phyloP scores from a whole-genome alignment of 805 yeast species.

The Diddensiella caesifluorescens region DNA sequence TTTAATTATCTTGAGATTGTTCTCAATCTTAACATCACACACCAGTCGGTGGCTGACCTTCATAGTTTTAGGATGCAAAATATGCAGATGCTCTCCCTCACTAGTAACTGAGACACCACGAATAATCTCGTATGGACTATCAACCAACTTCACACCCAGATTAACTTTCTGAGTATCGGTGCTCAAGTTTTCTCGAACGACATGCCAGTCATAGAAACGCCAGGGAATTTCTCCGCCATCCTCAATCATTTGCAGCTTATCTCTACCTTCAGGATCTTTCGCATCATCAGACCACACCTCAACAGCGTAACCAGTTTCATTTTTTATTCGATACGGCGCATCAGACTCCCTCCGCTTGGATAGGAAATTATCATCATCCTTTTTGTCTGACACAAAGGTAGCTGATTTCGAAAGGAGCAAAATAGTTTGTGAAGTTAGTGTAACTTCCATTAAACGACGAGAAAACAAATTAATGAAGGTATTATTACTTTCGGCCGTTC shows the following conservation, averaged over 20 bases:
- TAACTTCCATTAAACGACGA: conserved; percentile 68
- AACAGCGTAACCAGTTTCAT: conserved; percentile 81
- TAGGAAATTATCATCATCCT: conserved; percentile 23
- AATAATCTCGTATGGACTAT: conserved; percentile 50
- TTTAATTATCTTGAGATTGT: conserved; percentile 72
- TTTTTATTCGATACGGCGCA: conserved; percentile 73
- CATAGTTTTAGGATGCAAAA: conserved; percentile 54
- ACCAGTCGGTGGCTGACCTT: conserved; percentile 69
- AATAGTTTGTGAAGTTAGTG: conserved; percentile 75
- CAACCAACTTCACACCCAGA: conserved; percentile 53
- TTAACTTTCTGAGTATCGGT: conserved; percentile 56
- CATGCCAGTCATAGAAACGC: conserved; percentile 94
- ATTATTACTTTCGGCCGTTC: conserved; percentile 39
- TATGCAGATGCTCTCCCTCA: conserved; percentile 78
- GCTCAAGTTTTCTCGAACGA: conserved; percentile 71
- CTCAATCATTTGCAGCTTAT: conserved; percentile 29
- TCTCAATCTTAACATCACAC: conserved; percentile 63
- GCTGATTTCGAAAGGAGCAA: conserved; percentile 69
- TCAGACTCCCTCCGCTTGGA: conserved; percentile 64
- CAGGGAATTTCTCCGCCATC: conserved; percentile 59
- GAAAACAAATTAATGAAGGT: conserved; percentile 66
- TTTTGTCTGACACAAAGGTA: conserved; percentile 34
- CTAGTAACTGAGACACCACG: conserved; percentile 60
- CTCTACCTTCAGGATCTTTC: conserved; percentile 26
- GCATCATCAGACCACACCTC: conserved; percentile 71